phyloP scores from a whole-genome alignment of 2,329 filamentous ascomycete genomes.

The Anisogramma anomala region DNA sequence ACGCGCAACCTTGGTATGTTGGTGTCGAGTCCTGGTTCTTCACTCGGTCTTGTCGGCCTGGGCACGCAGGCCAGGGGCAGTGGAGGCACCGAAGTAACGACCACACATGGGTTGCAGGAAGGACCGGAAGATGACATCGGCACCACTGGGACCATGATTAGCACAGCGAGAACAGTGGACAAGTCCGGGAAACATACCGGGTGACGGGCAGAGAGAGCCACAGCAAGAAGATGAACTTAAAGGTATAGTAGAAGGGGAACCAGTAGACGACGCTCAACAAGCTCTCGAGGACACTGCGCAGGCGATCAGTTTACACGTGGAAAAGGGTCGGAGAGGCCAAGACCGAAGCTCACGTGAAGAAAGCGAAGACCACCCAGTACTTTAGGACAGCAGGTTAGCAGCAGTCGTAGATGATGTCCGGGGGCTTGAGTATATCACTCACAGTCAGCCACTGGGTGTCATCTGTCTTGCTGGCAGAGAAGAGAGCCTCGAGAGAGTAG shows the following conservation, averaged over 20 bases:
- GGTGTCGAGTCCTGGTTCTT: constrained; percentile 17
- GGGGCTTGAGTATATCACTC: constrained; percentile 24
- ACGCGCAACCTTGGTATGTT: constrained; percentile 12
- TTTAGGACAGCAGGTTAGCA: constrained; percentile 30
- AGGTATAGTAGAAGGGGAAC: constrained; percentile 99
- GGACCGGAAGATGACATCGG: constrained; percentile 92
- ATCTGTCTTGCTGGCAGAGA: constrained; percentile 58
- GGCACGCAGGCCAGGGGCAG: constrained; percentile 76
- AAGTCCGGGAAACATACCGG: constrained; percentile 49
- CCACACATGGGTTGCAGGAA: constrained; percentile 85
- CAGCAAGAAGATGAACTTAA: constrained; percentile 96
- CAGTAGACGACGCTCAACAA: constrained; percentile 78
- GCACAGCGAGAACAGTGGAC: not conserved
- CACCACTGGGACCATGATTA: constrained; percentile 50
- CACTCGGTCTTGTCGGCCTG: constrained; percentile 74
- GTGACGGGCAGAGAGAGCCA: constrained; percentile 97
- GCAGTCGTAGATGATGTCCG: not conserved
- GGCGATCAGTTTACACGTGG: not conserved
- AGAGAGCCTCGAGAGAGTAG: constrained; percentile 71
- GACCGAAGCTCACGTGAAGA: constrained; percentile 50
- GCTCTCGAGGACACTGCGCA: constrained; percentile 59
- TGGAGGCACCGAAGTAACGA: constrained; percentile 78
- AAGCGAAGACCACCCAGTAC: constrained; percentile 83
- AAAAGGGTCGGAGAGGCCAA: not conserved
- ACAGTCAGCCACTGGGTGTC: constrained; percentile 74